Conservation (phyloP, 2,329 filamentous ascomycete genomes). For the Penicillium occitanis region DNA sequence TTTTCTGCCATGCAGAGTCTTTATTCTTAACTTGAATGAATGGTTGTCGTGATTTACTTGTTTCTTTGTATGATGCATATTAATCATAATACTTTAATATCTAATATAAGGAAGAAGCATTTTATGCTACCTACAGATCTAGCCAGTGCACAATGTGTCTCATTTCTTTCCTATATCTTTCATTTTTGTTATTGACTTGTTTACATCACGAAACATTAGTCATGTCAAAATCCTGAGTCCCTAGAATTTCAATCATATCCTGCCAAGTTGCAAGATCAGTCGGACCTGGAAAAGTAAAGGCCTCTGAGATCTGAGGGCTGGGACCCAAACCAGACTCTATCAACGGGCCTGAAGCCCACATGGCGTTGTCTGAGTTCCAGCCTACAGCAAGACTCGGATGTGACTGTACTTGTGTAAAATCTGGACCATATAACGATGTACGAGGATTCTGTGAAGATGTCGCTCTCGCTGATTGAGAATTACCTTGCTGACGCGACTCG, state of each 20-base stretch:
- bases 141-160: not conserved
- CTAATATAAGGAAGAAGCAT: not conserved
- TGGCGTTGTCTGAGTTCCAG: not conserved
- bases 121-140: not conserved
- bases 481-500: no score
- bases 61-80: not conserved
- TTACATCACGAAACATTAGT: conserved; percentile 48
- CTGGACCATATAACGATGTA: not conserved
- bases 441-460: not conserved
- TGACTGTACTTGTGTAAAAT: not conserved
- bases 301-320: conserved; percentile 3
- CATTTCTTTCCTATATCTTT: not conserved
- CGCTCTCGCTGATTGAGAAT: no score
- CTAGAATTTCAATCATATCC: conserved; percentile 5
- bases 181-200: not conserved
- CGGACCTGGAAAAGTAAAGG: conserved; percentile 5
- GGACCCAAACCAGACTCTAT: not conserved
- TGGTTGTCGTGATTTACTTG: not conserved
- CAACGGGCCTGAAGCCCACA: conserved; percentile 4
- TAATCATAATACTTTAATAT: not conserved
- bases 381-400: conserved; percentile 2
- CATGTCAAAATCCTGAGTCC: not conserved
- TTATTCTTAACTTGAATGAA: conserved; percentile 11
- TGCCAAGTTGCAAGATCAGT: conserved; percentile 12
- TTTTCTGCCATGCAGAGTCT: conserved; percentile 18